These are phyloP conservation scores for Colletotrichum brevisporum DNA, from an alignment of 2,329 filamentous ascomycete genomes.

Conservation along the genomic window DNA sequence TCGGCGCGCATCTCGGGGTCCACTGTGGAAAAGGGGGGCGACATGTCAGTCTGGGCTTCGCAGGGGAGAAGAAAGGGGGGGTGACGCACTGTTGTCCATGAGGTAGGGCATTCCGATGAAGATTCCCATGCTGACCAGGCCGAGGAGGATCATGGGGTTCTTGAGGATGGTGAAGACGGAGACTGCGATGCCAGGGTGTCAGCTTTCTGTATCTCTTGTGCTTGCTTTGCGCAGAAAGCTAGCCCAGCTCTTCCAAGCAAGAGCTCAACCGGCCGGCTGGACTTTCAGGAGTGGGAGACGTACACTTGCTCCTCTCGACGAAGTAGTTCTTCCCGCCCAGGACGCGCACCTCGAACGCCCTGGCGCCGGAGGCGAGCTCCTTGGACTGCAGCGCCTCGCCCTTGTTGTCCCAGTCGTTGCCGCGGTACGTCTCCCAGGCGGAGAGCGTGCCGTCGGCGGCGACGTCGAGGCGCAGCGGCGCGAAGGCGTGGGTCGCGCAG, in stretches of 20 bases:
- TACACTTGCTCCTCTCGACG: conserved; percentile 81
- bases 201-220: background rate
- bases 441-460: conserved; percentile 61
- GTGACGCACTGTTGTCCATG: conserved; percentile 89
- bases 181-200: conserved; percentile 62
- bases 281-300: conserved; percentile 57
- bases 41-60: background rate
- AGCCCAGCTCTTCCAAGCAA: background rate
- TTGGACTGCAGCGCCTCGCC: conserved; percentile 69
- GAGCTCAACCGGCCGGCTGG: background rate
- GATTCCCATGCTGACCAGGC: conserved; percentile 83
- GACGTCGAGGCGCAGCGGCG: conserved; percentile 85
- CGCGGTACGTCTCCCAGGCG: conserved; percentile 88
- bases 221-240: background rate
- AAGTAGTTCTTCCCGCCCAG: conserved; percentile 81
- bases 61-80: conserved; percentile 8
- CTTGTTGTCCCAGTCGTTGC: conserved; percentile 91
- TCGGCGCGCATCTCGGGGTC: conserved; percentile 96
- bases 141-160: conserved; percentile 97
- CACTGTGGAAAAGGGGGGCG: conserved; percentile 70
- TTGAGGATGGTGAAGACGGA: conserved; percentile 87
- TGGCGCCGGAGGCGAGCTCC: conserved; percentile 41
- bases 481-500: conserved; percentile 81
- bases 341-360: conserved; percentile 72
- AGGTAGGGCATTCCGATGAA: conserved; percentile 96